These are phyloP conservation scores for Heliamphora pulchella DNA, from an alignment of 179 eudicot genomes.

Conservation along the genomic window DNA sequence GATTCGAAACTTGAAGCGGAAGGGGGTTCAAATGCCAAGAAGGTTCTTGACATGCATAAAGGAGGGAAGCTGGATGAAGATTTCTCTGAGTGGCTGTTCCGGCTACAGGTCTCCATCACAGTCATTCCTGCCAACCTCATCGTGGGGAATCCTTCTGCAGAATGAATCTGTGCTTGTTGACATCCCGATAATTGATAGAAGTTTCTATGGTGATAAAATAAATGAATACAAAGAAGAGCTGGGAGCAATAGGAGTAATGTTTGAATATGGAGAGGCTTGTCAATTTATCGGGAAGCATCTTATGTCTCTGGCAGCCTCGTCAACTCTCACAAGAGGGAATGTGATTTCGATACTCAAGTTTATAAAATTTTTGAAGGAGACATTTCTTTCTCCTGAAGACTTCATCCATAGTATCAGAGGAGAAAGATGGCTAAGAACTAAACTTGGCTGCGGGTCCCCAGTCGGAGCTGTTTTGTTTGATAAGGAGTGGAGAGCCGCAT, in stretches of 20 bases:
- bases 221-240: slow-evolving; percentile 39
- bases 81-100: slow-evolving; percentile 37
- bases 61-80: slow-evolving; percentile 52
- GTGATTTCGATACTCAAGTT: slow-evolving; percentile 45
- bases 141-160: slow-evolving; percentile 47
- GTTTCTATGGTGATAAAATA: slow-evolving; percentile 34
- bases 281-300: slow-evolving; percentile 45
- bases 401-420: slow-evolving; percentile 33
- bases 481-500: slow-evolving; percentile 39
- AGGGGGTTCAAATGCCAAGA: slow-evolving; percentile 25
- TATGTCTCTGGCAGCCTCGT: slow-evolving; percentile 35
- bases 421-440: slow-evolving; percentile 48
- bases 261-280: slow-evolving; percentile 43
- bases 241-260: slow-evolving; percentile 43
- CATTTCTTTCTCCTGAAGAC: slow-evolving; percentile 32
- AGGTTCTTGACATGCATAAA: slow-evolving; percentile 36
- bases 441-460: slow-evolving; percentile 40
- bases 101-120: slow-evolving; percentile 43
- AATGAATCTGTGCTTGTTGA: slow-evolving; percentile 51
- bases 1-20: slow-evolving; percentile 30
- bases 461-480: slow-evolving; percentile 37
- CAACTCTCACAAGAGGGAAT: slow-evolving; percentile 33
- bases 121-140: slow-evolving; percentile 41
- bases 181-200: slow-evolving; percentile 47
- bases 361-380: slow-evolving; percentile 36